Conservation (phyloP, 768 basidiomycete species). For the Termitomyces eurrhizus region DNA sequence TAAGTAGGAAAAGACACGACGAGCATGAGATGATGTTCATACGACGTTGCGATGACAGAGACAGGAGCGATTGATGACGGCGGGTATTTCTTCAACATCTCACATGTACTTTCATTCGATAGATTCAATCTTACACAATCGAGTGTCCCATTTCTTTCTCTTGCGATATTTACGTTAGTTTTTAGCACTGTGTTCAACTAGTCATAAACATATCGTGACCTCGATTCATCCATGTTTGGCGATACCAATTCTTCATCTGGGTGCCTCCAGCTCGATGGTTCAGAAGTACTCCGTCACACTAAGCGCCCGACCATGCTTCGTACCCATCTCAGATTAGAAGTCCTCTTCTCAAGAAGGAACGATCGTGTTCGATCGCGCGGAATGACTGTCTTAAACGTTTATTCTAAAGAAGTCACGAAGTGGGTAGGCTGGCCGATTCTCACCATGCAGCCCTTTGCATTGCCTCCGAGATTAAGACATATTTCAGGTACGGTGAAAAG, state of each 20-base stretch:
- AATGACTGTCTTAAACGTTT: background rate
- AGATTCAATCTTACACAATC: background rate
- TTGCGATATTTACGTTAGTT: background rate
- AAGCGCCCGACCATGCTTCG: background rate
- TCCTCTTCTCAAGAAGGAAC: background rate
- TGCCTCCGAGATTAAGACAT: background rate
- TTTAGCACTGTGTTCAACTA: background rate
- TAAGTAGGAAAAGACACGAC: conserved; percentile 18
- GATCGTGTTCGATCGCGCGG: background rate
- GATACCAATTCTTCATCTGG: background rate
- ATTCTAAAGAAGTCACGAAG: background rate
- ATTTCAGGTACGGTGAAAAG: background rate
- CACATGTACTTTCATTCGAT: conserved; percentile 8
- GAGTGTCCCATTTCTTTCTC: background rate
- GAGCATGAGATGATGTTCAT: background rate
- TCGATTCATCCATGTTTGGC: background rate
- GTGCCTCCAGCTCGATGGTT: background rate
- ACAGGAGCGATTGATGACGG: background rate
- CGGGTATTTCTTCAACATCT: conserved; percentile 4
- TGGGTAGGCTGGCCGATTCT: background rate
- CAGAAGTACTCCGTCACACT: background rate
- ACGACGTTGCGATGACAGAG: background rate
- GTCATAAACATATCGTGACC: too few species aligned
- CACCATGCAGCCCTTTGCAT: background rate
- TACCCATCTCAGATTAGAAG: background rate